Percentiles rank a stretch among this genome's conserved stretches.
phyloP scores from a whole-genome alignment of 1,284 basidiomycete species.

The Fomitopsis pinicola region DNA sequence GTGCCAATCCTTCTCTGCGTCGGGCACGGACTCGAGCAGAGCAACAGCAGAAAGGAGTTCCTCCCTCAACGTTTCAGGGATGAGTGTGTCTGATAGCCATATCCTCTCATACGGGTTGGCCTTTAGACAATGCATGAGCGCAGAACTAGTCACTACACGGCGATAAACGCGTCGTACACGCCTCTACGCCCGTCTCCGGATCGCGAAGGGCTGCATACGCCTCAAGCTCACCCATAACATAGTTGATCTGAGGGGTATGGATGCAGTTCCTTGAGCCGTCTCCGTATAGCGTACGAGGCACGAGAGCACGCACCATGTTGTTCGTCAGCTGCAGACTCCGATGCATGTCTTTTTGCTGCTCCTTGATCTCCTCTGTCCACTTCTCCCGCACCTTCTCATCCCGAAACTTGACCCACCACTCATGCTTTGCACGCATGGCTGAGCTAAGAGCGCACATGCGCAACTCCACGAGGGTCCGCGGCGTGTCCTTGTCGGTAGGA shows the following conservation, averaged over 20 bases:
- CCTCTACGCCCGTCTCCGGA: background rate
- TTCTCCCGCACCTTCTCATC: background rate
- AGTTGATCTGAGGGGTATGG: background rate
- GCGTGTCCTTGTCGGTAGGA: too few relatives aligned
- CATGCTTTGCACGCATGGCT: background rate
- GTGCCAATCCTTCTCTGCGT: slow-evolving; percentile 13
- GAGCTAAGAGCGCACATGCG: background rate
- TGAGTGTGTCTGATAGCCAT: background rate
- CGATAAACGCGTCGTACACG: background rate
- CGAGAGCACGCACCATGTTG: background rate
- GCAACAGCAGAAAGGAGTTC: background rate
- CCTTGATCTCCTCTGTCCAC: background rate
- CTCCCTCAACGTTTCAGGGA: background rate
- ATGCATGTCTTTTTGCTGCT: background rate
- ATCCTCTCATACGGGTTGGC: background rate
- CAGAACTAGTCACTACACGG: background rate
- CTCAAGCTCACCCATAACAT: background rate
- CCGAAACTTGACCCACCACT: background rate
- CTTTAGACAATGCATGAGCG: background rate
- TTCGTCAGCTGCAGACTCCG: background rate
- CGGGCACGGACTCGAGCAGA: slow-evolving; percentile 7
- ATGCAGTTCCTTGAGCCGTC: too few relatives aligned
- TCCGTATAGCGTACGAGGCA: background rate
- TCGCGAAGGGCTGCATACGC: background rate
- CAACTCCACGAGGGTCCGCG: too few relatives aligned